These are phyloP conservation scores for Pseudisothecium myosuroides DNA, from an alignment of 225 moss, liverwort and hornwort genomes.

Conservation along the genomic window DNA sequence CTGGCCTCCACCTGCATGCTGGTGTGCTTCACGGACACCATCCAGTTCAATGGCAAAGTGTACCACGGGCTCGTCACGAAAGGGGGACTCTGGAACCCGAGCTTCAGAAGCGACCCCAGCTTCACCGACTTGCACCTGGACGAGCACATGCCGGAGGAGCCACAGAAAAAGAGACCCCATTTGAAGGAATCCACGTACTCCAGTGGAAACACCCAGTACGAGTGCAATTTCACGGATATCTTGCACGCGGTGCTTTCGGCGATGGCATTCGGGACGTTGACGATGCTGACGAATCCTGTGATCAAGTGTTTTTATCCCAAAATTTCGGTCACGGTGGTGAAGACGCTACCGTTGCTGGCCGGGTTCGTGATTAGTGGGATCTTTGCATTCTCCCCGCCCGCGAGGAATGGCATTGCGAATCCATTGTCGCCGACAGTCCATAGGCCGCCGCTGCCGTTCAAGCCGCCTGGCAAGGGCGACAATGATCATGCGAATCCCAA, in stretches of 20 bases:
- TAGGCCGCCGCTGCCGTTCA: not conserved
- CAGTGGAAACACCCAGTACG: not conserved
- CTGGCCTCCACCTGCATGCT: not conserved
- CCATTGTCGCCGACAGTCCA: not conserved
- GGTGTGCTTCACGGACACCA: not conserved
- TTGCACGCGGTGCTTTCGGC: not conserved
- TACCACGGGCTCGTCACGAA: not conserved
- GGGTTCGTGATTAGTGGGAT: not conserved
- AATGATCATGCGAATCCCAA: not conserved
- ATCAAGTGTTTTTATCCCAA: not conserved
- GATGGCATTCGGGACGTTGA: not conserved
- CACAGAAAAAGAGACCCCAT: not conserved
- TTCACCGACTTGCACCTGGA: not conserved
- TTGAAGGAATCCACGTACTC: not conserved
- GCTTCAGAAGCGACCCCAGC: not conserved
- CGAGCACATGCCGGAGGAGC: not conserved
- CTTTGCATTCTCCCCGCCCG: constrained; percentile 1
- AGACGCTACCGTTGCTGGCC: not conserved
- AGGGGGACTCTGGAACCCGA: not conserved
- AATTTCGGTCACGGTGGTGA: not conserved
- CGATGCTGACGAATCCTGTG: not conserved
- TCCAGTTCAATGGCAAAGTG: not conserved
- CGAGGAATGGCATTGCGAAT: not conserved
- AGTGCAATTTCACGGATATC: not conserved
- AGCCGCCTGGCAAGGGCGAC: not conserved